Evolutionary conservation across 1,139 yeast genomes (phyloP).

Genomic region (Blastobotrys apis): DNA sequence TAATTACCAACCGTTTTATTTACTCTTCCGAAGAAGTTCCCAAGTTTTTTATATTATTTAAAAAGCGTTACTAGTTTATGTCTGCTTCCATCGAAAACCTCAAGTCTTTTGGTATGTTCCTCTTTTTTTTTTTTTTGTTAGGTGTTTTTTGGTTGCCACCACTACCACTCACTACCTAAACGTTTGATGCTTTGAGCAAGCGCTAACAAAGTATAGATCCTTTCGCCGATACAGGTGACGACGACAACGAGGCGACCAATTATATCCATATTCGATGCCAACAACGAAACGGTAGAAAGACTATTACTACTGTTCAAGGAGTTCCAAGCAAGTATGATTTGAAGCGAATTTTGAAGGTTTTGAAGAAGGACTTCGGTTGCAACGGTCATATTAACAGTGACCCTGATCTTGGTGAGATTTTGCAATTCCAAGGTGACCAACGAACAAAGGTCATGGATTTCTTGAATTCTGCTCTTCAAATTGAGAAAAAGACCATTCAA

Average conservation of each 20-base stretch:
- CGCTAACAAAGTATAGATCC: constrained; percentile 53
- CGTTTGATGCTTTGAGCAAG: not conserved
- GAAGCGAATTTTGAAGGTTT: constrained; percentile 87
- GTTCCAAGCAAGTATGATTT: constrained; percentile 91
- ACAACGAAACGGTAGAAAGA: constrained; percentile 99
- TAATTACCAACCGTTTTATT: too few species aligned
- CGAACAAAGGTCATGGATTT: constrained; percentile 95
- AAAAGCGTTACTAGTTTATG: constrained; percentile 40
- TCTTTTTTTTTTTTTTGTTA: constrained; percentile 19
- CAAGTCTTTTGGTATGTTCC: constrained; percentile 74
- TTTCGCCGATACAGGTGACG: constrained; percentile 99
- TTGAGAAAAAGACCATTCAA: constrained; percentile 95
- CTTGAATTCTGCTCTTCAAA: constrained; percentile 77
- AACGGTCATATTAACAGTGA: constrained; percentile 98
- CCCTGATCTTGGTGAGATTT: constrained; percentile 93
- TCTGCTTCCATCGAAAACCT: constrained; percentile 86
- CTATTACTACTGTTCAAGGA: constrained; percentile 97
- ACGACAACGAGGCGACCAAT: constrained; percentile 93
- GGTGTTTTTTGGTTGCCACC: not conserved
- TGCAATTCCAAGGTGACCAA: constrained; percentile 98
- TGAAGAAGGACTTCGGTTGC: constrained; percentile 98
- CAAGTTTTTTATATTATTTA: too few species aligned
- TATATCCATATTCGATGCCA: constrained; percentile 98
- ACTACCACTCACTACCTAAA: too few species aligned
- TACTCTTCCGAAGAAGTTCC: too few species aligned